Evolutionary conservation across 768 basidiomycete species (phyloP).

Genomic region (Amanita pallidorosea): DNA sequence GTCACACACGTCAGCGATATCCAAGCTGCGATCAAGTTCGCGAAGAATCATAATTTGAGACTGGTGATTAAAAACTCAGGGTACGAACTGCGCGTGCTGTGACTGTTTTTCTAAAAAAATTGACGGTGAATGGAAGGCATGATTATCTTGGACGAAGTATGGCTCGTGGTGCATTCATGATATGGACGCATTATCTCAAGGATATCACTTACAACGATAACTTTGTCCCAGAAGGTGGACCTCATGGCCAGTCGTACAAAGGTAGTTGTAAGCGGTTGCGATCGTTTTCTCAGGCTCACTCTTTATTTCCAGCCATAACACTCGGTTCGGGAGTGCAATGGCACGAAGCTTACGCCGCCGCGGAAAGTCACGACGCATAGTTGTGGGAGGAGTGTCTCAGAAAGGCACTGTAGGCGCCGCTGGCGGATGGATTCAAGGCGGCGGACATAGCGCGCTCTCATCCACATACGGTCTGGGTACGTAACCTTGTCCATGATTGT

Average conservation of each 20-base stretch:
- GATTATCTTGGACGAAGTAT: slow-evolving; percentile 35
- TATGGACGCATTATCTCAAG: slow-evolving; percentile 29
- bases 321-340: slow-evolving; percentile 36
- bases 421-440: slow-evolving; percentile 38
- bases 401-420: slow-evolving; percentile 34
- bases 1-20: slow-evolving; percentile 26
- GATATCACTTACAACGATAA: slow-evolving; percentile 18
- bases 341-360: slow-evolving; percentile 29
- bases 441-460: slow-evolving; percentile 16
- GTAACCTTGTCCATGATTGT: not conserved
- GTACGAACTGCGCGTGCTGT: slow-evolving; percentile 3
- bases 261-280: not conserved
- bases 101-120: not conserved
- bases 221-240: slow-evolving; percentile 23
- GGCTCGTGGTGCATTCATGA: slow-evolving; percentile 25
- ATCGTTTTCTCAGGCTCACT: not conserved
- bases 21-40: slow-evolving; percentile 16
- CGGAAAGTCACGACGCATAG: slow-evolving; percentile 23
- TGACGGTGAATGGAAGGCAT: slow-evolving; percentile 17
- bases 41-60: slow-evolving; percentile 19
- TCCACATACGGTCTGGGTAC: not conserved
- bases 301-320: slow-evolving; percentile 16
- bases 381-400: slow-evolving; percentile 33
- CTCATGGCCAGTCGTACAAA: not conserved
- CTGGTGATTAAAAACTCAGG: slow-evolving; percentile 28